Conservation (phyloP, 768 basidiomycete species). For the Boletus fagicola region DNA sequence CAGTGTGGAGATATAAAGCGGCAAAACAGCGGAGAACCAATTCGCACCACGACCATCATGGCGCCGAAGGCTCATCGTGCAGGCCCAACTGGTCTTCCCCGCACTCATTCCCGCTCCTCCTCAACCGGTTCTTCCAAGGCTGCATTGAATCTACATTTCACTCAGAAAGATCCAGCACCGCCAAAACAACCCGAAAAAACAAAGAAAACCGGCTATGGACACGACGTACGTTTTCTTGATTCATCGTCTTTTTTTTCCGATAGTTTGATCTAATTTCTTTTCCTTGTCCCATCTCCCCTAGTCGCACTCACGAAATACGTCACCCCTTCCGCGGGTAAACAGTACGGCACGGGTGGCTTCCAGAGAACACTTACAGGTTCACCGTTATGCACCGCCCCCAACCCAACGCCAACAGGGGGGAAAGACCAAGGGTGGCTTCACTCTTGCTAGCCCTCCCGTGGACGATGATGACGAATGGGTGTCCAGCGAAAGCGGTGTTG, state of each 20-base stretch:
- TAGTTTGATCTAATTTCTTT: conserved; percentile 13
- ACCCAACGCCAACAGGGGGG: conserved; percentile 32
- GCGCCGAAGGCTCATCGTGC: conserved; percentile 51
- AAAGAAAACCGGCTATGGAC: conserved; percentile 44
- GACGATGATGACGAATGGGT: conserved; percentile 72
- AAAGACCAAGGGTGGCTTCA: conserved; percentile 54
- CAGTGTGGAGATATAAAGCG: conserved; percentile 19
- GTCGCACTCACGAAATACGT: conserved; percentile 25
- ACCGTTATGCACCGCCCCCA: conserved; percentile 28
- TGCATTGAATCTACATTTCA: conserved; percentile 61
- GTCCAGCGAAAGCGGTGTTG: conserved; percentile 74
- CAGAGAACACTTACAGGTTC: conserved; percentile 36
- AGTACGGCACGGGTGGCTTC: conserved; percentile 30
- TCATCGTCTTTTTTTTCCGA: conserved; percentile 7
- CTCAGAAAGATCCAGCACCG: conserved; percentile 55
- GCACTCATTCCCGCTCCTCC: conserved; percentile 62
- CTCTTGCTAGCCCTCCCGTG: conserved; percentile 49
- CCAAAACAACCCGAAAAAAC: conserved; percentile 49
- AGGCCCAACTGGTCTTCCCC: conserved; percentile 45
- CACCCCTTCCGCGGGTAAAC: conserved; percentile 28
- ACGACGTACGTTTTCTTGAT: conserved; percentile 43
- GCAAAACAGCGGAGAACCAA: conserved; percentile 31
- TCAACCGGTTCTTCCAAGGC: conserved; percentile 56
- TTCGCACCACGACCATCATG: conserved; percentile 35
- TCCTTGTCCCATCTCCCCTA: not conserved